Percentiles rank a stretch among this genome's conserved stretches.
Evolutionary conservation across 106 monocot genomes (phyloP).

Genomic region (Narthecium ossifragum): DNA sequence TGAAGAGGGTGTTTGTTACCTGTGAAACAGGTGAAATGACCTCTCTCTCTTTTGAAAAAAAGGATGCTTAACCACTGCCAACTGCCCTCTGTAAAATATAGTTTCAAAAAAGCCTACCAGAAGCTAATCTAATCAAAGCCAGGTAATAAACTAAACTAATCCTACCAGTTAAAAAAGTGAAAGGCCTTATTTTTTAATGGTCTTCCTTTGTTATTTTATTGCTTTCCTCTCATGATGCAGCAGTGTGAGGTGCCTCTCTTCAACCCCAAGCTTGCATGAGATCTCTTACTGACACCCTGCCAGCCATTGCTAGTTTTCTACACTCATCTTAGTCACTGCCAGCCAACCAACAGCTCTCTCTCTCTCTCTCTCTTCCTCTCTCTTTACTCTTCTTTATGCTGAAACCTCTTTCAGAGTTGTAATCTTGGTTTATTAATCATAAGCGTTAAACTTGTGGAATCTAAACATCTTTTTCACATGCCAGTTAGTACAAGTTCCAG

Average conservation of each 20-base stretch:
- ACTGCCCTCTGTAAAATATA: conserved; percentile 33
- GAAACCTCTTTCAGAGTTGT: too few relatives aligned
- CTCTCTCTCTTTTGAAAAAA: background rate
- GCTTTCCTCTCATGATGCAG: conserved; percentile 13
- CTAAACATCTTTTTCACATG: background rate
- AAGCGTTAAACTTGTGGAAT: background rate
- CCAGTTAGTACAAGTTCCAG: background rate
- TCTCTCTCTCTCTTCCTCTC: conserved; percentile 10
- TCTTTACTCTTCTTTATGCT: background rate
- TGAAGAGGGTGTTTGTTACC: background rate
- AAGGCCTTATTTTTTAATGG: conserved; percentile 5
- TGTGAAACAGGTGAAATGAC: conserved; percentile 3
- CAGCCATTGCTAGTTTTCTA: conserved; percentile 9
- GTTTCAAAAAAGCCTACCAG: conserved; percentile 7
- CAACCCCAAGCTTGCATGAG: conserved; percentile 3
- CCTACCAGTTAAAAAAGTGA: conserved; percentile 15
- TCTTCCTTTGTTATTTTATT: conserved; percentile 5
- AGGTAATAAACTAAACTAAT: background rate
- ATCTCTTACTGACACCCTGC: conserved; percentile 28
- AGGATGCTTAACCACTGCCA: conserved; percentile 33
- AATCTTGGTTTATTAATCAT: background rate
- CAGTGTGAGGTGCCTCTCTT: conserved; percentile 28
- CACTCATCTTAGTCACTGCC: conserved; percentile 14
- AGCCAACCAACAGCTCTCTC: too few relatives aligned
- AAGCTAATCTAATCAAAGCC: background rate